Conservation (phyloP, 2,329 filamentous ascomycete genomes). For the Fusarium sp. region DNA sequence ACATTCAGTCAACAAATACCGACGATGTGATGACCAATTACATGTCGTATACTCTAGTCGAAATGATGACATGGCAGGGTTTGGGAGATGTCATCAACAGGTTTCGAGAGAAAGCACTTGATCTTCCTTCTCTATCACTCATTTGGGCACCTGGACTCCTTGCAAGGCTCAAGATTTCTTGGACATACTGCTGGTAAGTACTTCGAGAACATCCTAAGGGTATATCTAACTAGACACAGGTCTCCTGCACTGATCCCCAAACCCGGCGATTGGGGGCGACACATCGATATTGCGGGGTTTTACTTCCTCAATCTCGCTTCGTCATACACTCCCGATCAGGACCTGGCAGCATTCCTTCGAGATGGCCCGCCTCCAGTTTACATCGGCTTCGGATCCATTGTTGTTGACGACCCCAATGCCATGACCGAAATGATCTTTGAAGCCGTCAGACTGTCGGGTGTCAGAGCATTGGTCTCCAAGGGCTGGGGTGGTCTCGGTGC, state of each 20-base stretch:
- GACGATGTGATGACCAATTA: slow-evolving; percentile 85
- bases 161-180: slow-evolving; percentile 80
- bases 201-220: too few relatives aligned
- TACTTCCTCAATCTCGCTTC: slow-evolving; percentile 78
- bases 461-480: slow-evolving; percentile 85
- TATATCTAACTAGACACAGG: slow-evolving; percentile 43
- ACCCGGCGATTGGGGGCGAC: slow-evolving; percentile 78
- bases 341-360: slow-evolving; percentile 74
- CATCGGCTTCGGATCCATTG: slow-evolving; percentile 86
- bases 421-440: slow-evolving; percentile 80
- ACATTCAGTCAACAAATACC: slow-evolving; percentile 80
- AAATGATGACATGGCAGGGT: slow-evolving; percentile 94
- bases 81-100: slow-evolving; percentile 91
- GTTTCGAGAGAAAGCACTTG: slow-evolving; percentile 80
- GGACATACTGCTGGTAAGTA: slow-evolving; percentile 86
- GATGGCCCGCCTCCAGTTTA: slow-evolving; percentile 80
- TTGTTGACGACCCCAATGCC: slow-evolving; percentile 79
- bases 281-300: slow-evolving; percentile 82
- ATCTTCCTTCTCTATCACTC: slow-evolving; percentile 80
- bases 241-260: slow-evolving; percentile 84
- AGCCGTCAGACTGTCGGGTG: slow-evolving; percentile 73
- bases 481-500: slow-evolving; percentile 89
- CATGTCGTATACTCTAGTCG: slow-evolving; percentile 84
- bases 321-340: slow-evolving; percentile 73
- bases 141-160: slow-evolving; percentile 87